Conservation (phyloP, 345 rosid genomes). For the Gossypioides kirkii region DNA sequence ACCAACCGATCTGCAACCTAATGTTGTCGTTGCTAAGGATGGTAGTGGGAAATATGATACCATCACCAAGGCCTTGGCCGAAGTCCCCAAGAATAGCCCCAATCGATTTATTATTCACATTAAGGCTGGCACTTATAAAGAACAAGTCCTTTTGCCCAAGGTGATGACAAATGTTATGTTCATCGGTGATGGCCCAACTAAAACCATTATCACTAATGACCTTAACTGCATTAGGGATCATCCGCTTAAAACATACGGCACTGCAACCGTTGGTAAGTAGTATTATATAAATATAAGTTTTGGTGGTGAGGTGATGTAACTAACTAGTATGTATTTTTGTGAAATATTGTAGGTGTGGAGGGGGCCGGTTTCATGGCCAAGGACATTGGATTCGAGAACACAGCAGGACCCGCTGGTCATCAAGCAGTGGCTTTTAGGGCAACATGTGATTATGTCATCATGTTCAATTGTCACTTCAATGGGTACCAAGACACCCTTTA, state of each 20-base stretch:
- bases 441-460: conserved; percentile 39
- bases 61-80: conserved; percentile 44
- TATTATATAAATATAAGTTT: too few relatives aligned
- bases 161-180: conserved; percentile 36
- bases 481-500: conserved; percentile 75
- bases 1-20: conserved; percentile 29
- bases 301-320: too few relatives aligned
- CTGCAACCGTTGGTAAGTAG: conserved; percentile 57
- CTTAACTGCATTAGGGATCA: conserved; percentile 34
- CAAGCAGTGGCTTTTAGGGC: conserved; percentile 74
- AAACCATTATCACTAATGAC: conserved; percentile 54
- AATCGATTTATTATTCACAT: conserved; percentile 50
- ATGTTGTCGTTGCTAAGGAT: conserved; percentile 58
- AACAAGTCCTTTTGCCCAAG: conserved; percentile 40
- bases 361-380: conserved; percentile 59
- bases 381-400: conserved; percentile 66
- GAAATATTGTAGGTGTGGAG: conserved; percentile 30
- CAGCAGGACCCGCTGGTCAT: conserved; percentile 48
- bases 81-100: conserved; percentile 27
- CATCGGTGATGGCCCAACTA: conserved; percentile 73
- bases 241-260: conserved; percentile 34
- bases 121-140: conserved; percentile 63
- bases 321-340: not conserved
- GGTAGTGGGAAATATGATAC: conserved; percentile 65
- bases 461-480: conserved; percentile 51